A percentile compares a stretch with the other conserved stretches of the same genome.
These are phyloP conservation scores for Globisporangium takayamanum DNA, from an alignment of 352 stramenopile species.

Conservation along the genomic window DNA sequence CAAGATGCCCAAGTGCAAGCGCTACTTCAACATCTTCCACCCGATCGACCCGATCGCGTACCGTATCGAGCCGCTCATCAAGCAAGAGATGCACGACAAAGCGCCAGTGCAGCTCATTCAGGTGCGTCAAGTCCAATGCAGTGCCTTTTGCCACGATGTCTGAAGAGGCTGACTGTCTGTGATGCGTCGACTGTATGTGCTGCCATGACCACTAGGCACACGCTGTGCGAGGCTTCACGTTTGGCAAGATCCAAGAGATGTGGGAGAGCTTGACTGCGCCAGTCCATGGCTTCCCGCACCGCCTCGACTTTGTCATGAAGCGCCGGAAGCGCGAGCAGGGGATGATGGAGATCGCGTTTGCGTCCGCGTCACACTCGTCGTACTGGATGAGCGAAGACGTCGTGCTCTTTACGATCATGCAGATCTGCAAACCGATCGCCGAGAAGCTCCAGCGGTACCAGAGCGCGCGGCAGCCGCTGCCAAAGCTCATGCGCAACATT, in stretches of 20 bases:
- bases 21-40: slow-evolving; percentile 91
- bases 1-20: slow-evolving; percentile 67
- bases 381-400: slow-evolving; percentile 89
- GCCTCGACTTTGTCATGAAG: slow-evolving; percentile 79
- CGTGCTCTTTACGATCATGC: slow-evolving; percentile 82
- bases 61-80: slow-evolving; percentile 85
- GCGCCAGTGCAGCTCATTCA: slow-evolving; percentile 75
- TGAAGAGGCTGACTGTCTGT: no score
- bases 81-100: slow-evolving; percentile 86
- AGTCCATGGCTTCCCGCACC: slow-evolving; percentile 66
- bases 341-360: slow-evolving; percentile 85
- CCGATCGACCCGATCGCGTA: slow-evolving; percentile 91
- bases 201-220: slow-evolving; percentile 28
- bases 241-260: slow-evolving; percentile 74
- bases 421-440: slow-evolving; percentile 78
- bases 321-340: slow-evolving; percentile 69
- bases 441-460: slow-evolving; percentile 79
- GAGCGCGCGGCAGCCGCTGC: slow-evolving; percentile 62
- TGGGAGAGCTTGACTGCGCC: slow-evolving; percentile 64
- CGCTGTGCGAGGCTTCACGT: slow-evolving; percentile 52
- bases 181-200: neutral
- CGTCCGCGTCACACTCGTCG: slow-evolving; percentile 75
- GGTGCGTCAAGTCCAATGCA: slow-evolving; percentile 16
- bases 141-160: no score
- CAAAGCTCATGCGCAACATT: slow-evolving; percentile 70